Conservation (phyloP, 352 stramenopile species). For the Globisporangium takayamanum region DNA sequence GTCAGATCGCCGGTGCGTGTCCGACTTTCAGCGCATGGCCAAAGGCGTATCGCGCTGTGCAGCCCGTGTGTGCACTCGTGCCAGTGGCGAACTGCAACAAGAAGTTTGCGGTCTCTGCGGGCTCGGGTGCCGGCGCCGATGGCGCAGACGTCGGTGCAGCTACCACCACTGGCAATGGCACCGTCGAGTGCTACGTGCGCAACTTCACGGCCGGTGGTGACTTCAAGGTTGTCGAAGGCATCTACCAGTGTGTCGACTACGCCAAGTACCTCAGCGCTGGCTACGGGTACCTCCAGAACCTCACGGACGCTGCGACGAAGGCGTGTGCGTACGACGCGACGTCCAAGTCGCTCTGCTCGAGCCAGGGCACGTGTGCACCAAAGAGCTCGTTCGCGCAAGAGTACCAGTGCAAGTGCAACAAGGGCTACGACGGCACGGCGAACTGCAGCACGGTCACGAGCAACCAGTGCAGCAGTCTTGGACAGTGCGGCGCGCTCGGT, state of each 20-base stretch:
- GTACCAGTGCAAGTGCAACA: conserved; percentile 77
- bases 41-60: conserved; percentile 54
- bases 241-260: conserved; percentile 73
- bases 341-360: conserved; percentile 47
- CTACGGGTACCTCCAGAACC: conserved; percentile 51
- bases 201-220: conserved; percentile 48
- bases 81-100: conserved; percentile 57
- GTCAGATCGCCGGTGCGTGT: conserved; percentile 50
- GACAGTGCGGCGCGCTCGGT: conserved; percentile 54
- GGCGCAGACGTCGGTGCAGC: conserved; percentile 15
- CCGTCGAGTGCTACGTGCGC: conserved; percentile 59
- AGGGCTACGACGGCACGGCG: conserved; percentile 49
- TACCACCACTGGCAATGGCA: conserved; percentile 19
- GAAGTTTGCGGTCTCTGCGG: conserved; percentile 33
- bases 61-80: conserved; percentile 67
- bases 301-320: conserved; percentile 46
- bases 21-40: conserved; percentile 75
- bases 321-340: conserved; percentile 47
- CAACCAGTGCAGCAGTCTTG: conserved; percentile 69
- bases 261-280: conserved; percentile 52
- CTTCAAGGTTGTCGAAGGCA: conserved; percentile 49
- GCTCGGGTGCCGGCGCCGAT: conserved; percentile 12
- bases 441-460: conserved; percentile 44
- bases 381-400: conserved; percentile 44
- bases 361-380: conserved; percentile 65